Evolutionary conservation across 2,329 filamentous ascomycete genomes (phyloP), one percentile per base, ranked within the genome.

Genomic region (Penicillium rolfsii): DNA sequence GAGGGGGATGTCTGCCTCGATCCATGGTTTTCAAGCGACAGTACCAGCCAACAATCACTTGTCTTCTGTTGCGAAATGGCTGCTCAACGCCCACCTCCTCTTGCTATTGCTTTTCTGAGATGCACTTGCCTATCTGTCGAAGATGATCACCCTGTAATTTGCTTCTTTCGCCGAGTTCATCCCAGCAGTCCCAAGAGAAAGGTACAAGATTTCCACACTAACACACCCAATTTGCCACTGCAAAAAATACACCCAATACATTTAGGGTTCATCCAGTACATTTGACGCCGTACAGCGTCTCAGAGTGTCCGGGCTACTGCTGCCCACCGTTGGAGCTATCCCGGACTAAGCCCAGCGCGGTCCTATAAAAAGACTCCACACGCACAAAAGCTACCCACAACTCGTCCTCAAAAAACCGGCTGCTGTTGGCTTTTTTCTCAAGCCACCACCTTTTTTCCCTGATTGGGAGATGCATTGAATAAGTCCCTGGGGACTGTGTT

Each of bases 11-110:
- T 52, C 38, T 38, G 26, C 8, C 12, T 12, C 24, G 38, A 55
- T 38, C 63, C 64, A 63, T 64, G 64, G 69, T 56, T 61, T 54
- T 19, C 58, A 59, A 61, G 50, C 63, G 61, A 67, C 26, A 46
- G 36, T 49, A 50, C 46, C 46, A 28, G 43, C 43, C 60, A 59
- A 64, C 50, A 24, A 38, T 52, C 19, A n/a, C 30, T 22, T 12
- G 33, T 5, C 6, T 36, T 52, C 24, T 8, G 6, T 40, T 40
- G 28, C 28, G 22, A 38, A 40, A 24, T 24, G 36, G 16, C 11
- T 22, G 16, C 33, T 52, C 35, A 16, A 41, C 58, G 14, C 33
- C 46, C 14, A 19, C 48, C 6, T 55, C 41, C 14, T 26, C 28
- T 24, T 38, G n/a, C 12, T 14, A 19, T 16, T 52, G 19, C 35